phyloP scores from a whole-genome alignment of 768 basidiomycete genomes.

The Boletus sp. region DNA sequence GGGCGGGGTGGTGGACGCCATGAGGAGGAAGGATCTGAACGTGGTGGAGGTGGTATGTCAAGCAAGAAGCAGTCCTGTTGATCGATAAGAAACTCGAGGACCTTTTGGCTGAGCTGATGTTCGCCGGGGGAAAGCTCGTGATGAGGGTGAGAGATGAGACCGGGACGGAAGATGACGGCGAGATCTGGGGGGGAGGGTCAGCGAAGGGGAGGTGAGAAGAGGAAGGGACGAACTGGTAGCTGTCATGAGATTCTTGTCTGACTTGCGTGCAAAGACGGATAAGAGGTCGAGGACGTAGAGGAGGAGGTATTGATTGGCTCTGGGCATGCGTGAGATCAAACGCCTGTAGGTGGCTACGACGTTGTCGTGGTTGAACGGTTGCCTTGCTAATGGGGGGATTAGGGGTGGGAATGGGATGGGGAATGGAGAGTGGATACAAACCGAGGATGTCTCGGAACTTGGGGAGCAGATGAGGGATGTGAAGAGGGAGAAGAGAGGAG shows the following conservation, averaged over 20 bases:
- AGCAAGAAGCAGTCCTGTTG: conserved; percentile 95
- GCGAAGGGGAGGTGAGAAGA: neutral
- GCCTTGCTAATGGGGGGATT: conserved; percentile 47
- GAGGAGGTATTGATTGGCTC: conserved; percentile 90
- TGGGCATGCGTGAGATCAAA: conserved; percentile 81
- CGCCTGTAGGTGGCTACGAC: conserved; percentile 77
- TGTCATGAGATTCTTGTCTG: conserved; percentile 93
- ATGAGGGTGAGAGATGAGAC: conserved; percentile 82
- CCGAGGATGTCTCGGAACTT: conserved; percentile 81
- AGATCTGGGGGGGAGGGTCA: conserved; percentile 57
- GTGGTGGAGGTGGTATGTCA: conserved; percentile 73
- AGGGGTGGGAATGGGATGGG: conserved; percentile 10
- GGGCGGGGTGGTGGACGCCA: conserved; percentile 27
- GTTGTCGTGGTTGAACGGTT: conserved; percentile 65
- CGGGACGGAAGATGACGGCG: conserved; percentile 96
- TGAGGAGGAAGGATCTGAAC: conserved; percentile 27
- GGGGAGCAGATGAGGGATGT: conserved; percentile 7
- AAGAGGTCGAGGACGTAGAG: conserved; percentile 95
- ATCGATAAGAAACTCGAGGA: conserved; percentile 94
- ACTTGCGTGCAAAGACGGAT: conserved; percentile 89
- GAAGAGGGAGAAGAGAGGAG: conserved; percentile 11
- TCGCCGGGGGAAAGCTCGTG: conserved; percentile 86
- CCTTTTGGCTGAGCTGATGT: conserved; percentile 82
- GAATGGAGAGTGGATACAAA: conserved; percentile 31
- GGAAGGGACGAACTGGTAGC: conserved; percentile 67